Evolutionary conservation across 352 stramenopile species (phyloP), one percentile per base, ranked within the genome.

Genomic region (Phytophthora citricola): DNA sequence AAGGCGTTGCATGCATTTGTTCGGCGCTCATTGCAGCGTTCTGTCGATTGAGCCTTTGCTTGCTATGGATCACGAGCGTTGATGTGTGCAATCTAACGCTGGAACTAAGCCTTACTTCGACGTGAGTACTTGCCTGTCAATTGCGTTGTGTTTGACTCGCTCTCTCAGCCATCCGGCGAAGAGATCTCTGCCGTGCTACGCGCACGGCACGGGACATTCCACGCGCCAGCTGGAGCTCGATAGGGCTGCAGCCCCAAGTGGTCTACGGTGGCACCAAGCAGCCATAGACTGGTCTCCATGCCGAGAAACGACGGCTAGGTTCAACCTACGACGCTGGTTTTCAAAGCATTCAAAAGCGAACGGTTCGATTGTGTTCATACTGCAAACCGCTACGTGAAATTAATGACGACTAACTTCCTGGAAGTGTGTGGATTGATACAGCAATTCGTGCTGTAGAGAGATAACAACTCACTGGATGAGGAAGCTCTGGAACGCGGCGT

Each of bases 401-500:
- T 71, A 57, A 51, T 34, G 49, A 31, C n/a, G 17, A 63, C 64
- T 66, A 63, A 40, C 50, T 55, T 54, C 31, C 22, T 68, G 27
- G 36, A 63, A 63, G 44, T 12, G 58, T 12, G 58, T 26, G 31
- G 24, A 50, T 26, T 50, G 24, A 27, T 69, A 66, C 65, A 69
- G 47, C 65, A 52, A 57, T 36, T 63, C n/a, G 38, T 54, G 58
- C 64, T 72, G 64, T 67, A 45, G 17, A 31, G 20, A 14, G 27
- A 36, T 46, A 31, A 63, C 31, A 40, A 63, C 51, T 63, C 63
- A 71, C 17, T 67, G 44, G n/a, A 20, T 31, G 17, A 89, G 26
- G 38, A 89, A 90, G 52, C 46, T 66, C 63, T 84, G 69, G 65
- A 89, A 90, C 20, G 70, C 62, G 7, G 48, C 63, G 68, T 71